Base-by-base conservation (phyloP, 768 basidiomycete genomes). In the Podaxis pistillaris region DNA sequence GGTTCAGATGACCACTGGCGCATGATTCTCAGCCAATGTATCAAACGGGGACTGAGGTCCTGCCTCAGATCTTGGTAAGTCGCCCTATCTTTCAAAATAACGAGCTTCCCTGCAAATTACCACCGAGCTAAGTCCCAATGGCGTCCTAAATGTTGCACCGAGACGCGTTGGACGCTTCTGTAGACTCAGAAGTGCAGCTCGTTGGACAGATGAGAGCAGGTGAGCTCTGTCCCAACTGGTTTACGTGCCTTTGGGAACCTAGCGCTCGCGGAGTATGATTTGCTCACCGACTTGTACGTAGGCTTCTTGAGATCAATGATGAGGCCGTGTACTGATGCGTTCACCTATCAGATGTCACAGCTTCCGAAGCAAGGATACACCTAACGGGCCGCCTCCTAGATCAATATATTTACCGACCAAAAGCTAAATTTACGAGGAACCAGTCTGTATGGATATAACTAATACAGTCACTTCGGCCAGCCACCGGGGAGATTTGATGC, bases 1-100 rank as follows among this genome's bases (percentile, higher is more conserved):
- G 6, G 40, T 33, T 53, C 59, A 60, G 51, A 60, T 60, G 59
- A 53, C 38, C 59, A 53, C 33, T 15, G 30, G 38, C 9, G 22
- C 28, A 19, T 52, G 47, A 53, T 53, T 49, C 22, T 51, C 49
- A 33, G 33, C 8, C 8, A 33, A 60, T 38, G 12, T n/a, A 54
- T 33, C 44, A 9, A 12, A 26, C 30, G 51, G 38, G 38, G 24
- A 60, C 59, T 60, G 59, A 60, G 59, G 13, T 41, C 4, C 1
- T 17, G 15, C 12, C 59, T 60, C 59, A 53, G 50, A 15, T 37
- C 47, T 58, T 58, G 41, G 51, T 52, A 50, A 33, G 26, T 17
- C 22, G 4, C 12, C 51, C 26, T 15, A 8, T 17, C 59, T n/a
- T 51, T 37, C 19, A 17, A 46, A 50, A 37, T 38, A 60, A 37